Conservation (phyloP, 192 early-diverging fungal species). For the Kickxella alabastrina region DNA sequence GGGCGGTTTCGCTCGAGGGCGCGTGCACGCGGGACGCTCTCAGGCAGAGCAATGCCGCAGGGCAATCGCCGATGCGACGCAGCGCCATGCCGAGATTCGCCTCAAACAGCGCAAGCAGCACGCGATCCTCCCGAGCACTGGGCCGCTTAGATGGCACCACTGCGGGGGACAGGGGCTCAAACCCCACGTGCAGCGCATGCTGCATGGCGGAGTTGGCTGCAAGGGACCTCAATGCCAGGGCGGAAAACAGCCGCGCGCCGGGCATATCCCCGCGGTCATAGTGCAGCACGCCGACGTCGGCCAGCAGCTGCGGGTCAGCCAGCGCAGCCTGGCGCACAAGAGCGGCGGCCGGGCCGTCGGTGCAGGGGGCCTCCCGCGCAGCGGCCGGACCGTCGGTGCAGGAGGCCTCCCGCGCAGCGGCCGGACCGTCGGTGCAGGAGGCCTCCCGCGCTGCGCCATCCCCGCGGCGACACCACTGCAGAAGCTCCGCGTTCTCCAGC, state of each 20-base stretch:
- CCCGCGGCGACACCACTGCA: too few species aligned
- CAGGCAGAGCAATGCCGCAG: constrained; percentile 22
- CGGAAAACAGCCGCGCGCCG: constrained; percentile 22
- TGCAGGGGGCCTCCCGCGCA: too few species aligned
- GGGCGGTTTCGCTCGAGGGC: constrained; percentile 23
- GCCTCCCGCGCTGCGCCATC: too few species aligned
- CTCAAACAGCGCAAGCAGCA: constrained; percentile 23
- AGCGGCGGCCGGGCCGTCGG: too few species aligned
- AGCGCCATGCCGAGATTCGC: constrained; percentile 41
- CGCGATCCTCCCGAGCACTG: too few species aligned
- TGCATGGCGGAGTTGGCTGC: constrained; percentile 15
- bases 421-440: too few species aligned
- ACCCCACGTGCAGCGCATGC: constrained; percentile 13
- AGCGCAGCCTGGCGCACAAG: too few species aligned
- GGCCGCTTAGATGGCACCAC: too few species aligned
- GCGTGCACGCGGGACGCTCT: constrained; percentile 12
- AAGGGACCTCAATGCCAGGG: constrained; percentile 12
- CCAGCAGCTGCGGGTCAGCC: constrained; percentile 41
- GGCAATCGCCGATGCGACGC: constrained; percentile 19
- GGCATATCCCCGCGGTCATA: constrained; percentile 19
- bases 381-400: too few species aligned
- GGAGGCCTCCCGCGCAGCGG: too few species aligned
- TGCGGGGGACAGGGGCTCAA: too few species aligned
- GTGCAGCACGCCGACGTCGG: constrained; percentile 39
- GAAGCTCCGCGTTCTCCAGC: constrained; percentile 1